Evolutionary conservation across 345 rosid genomes (phyloP), one percentile per base, ranked within the genome.

Genomic region (Eucalyptus erythrocorys): DNA sequence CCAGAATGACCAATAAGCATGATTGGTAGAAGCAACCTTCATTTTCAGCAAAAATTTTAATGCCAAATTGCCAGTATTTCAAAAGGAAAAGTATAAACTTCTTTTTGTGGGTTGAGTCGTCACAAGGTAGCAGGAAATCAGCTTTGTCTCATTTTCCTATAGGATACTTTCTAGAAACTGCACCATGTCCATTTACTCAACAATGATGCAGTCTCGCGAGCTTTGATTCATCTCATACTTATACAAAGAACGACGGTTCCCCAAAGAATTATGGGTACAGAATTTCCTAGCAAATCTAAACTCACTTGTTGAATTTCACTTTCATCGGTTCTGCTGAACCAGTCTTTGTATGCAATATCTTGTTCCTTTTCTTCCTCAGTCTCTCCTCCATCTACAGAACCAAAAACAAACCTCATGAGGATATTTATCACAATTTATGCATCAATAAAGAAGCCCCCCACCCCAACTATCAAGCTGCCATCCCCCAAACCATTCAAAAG

Each of bases 301-400:
- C 97, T 93, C 91, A 97, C 99, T 96, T 94, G 93, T 97, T 95
- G 92, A 97, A 96, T 4, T 90, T 92, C 45, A 96, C 99, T 89
- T 93, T 94, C 96, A 96, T 94, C 15, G 98, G 96, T 47, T 89
- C 87, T 13, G 93, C 93, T 13, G 98, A 96, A 87, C 99, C 99
- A 6, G 98, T 97, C 93, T 96, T 97, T 15, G 97, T 87, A 12
- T 95, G 98, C 86, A 97, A 88, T 90, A 97, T 94, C 89, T 91
- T 96, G 93, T 93, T 91, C 92, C 98, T 95, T 90, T 96, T 97
- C 90, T 89, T 95, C 94, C 95, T 95, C 93, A 96, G 89, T 89
- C 99, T 96, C 86, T 96, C 97, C 90, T 95, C 97, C 98, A 97
- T 94, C 99, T 97, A 91, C 80, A 5, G 9, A 4, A 71, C 82